A percentile compares a stretch with the other conserved stretches of the same genome.
Evolutionary conservation across 179 eudicot genomes (phyloP).

Genomic region (Silene coronaria): DNA sequence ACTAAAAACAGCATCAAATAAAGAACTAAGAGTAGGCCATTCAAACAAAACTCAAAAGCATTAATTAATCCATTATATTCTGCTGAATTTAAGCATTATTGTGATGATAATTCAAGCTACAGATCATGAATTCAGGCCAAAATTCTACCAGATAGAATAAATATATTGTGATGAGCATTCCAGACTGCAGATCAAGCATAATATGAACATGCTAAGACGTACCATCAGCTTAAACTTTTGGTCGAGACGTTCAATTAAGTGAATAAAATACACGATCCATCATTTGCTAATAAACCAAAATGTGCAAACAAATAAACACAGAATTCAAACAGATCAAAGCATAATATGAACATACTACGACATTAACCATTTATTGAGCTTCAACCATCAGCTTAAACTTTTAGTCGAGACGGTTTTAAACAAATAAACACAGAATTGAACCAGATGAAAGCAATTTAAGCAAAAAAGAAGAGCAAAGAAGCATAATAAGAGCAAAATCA

Average conservation of each 20-base stretch:
- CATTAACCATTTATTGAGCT: too few relatives aligned
- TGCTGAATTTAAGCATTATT: neutral
- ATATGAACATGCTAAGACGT: neutral
- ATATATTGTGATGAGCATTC: neutral
- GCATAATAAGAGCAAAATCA: too few relatives aligned
- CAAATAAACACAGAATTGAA: neutral
- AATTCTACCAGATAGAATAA: neutral
- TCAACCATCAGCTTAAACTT: too few relatives aligned
- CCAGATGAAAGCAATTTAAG: neutral
- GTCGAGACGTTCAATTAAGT: neutral
- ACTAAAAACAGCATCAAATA: neutral
- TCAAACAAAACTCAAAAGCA: neutral
- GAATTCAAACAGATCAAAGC: neutral
- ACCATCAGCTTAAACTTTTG: neutral
- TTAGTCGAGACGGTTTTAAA: neutral
- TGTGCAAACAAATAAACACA: neutral
- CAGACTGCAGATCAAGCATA: neutral
- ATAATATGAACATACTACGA: too few relatives aligned
- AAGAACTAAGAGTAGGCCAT: neutral
- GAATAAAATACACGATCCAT: constrained; percentile 3
- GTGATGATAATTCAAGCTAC: neutral
- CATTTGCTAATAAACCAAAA: neutral
- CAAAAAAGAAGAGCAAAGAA: neutral
- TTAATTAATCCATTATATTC: neutral
- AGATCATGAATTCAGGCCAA: neutral